A percentile compares a stretch with the other conserved stretches of the same genome.
These are phyloP conservation scores for Neophaeococcomyces mojaviensis DNA, from an alignment of 2,329 filamentous ascomycete species.

Conservation along the genomic window DNA sequence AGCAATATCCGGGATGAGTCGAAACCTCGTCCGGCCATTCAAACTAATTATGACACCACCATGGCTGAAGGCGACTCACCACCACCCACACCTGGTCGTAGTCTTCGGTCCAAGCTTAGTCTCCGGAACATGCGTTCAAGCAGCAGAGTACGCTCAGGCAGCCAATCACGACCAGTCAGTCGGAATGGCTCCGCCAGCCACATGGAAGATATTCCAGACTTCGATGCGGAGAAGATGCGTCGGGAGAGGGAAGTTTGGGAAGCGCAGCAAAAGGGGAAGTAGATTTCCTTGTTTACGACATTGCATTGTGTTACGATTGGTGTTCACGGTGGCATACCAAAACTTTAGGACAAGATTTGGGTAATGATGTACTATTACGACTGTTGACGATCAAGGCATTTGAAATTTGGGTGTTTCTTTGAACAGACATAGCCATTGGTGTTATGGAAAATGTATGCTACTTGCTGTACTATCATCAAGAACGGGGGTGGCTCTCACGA, in stretches of 20 bases:
- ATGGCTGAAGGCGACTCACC: constrained; percentile 11
- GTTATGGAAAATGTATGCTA: neutral
- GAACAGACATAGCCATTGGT: neutral
- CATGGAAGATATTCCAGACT: constrained; percentile 33
- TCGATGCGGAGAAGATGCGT: constrained; percentile 44
- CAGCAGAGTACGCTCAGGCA: constrained; percentile 24
- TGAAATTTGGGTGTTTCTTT: neutral
- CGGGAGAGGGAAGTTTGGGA: constrained; percentile 42
- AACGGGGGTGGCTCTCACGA: constrained; percentile 5
- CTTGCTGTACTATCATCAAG: neutral
- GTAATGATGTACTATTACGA: constrained; percentile 8
- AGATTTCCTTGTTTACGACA: constrained; percentile 8
- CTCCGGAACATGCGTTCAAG: constrained; percentile 32
- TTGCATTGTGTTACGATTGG: constrained; percentile 7
- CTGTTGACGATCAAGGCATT: constrained; percentile 3
- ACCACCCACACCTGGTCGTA: constrained; percentile 17
- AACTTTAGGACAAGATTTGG: neutral
- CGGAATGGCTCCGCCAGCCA: constrained; percentile 27
- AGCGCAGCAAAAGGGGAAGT: constrained; percentile 28
- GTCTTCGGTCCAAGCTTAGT: constrained; percentile 21
- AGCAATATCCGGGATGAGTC: constrained; percentile 40
- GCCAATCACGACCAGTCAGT: constrained; percentile 27
- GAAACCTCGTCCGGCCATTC: constrained; percentile 13
- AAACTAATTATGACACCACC: constrained; percentile 7
- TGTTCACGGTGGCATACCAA: neutral